Base-by-base conservation (phyloP, 495 filamentous ascomycete species). In the Xylaria flabelliformis region DNA sequence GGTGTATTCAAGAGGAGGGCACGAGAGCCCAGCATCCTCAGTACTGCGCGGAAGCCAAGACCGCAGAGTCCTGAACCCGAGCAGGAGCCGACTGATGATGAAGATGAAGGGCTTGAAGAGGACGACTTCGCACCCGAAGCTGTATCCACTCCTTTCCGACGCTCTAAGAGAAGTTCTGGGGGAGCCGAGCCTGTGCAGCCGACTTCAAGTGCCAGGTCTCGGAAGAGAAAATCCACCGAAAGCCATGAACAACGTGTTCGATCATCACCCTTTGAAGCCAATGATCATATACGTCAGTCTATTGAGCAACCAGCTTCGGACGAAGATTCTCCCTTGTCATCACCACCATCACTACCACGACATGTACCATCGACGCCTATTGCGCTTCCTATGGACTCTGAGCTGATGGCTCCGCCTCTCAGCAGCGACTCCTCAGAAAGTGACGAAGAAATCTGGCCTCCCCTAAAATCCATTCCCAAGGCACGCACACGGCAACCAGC, bases 1-100 rank as follows among this genome's bases (percentile, higher is more conserved):
- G 82, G 84, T n/a, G 61, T 76, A 10, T 87, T 87, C 72, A 83
- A 78, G 71, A 75, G 83, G 24, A 79, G 85, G 15, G 78, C 76
- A 15, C 82, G 85, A 32, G 84, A 86, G 72, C 84, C 82, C 2
- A 86, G 84, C 71, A 86, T 87, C 51, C 78, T 87, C 4, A 82
- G 83, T 1, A 84, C 83, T 0, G 76, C 75, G 4, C 80, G 79
- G 67, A 85, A 83, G 69, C 77, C 80, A 2, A 79, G 71, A 17
- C 41, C 77, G 32, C 75, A 81, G 32, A 75, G 75, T 67, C 72
- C 75, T 1, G 77, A 74, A 58, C 79, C 81, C 6, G 74, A 77
- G 32, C 66, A 75, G 12, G 72, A 76, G 17, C 12, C 24, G 3
- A 73, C 78, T 0, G 67, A 73, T 9, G 80, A 76, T 0, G 77